Evolutionary conservation across 2,329 filamentous ascomycete species (phyloP).

Genomic region (Penicillium sp.): DNA sequence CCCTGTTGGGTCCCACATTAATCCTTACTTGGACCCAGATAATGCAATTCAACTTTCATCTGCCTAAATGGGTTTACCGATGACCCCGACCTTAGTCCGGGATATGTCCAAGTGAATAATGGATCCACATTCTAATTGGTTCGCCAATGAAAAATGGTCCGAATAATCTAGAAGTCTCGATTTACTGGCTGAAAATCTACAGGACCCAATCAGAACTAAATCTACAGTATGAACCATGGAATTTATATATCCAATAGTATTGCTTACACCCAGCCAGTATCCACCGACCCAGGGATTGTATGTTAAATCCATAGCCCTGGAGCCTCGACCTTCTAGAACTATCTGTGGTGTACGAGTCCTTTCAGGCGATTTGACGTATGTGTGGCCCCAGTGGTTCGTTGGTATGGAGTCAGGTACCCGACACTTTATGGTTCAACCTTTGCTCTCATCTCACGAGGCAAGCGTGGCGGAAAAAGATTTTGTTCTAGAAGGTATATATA

Average conservation of each 20-base stretch:
- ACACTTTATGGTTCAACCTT: background rate
- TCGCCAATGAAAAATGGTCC: background rate
- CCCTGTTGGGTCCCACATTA: background rate
- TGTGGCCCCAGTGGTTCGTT: background rate
- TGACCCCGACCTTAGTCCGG: background rate
- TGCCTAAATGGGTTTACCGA: too few species aligned
- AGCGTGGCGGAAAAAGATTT: conserved; percentile 7
- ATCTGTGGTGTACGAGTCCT: background rate
- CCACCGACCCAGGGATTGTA: background rate
- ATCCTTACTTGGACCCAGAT: background rate
- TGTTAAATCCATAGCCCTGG: background rate
- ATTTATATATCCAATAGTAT: background rate
- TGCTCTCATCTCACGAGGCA: conserved; percentile 1
- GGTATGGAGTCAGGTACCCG: conserved; percentile 4
- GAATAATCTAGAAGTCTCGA: background rate
- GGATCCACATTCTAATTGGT: background rate
- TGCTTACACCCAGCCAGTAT: background rate
- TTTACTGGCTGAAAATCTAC: background rate
- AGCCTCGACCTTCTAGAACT: conserved; percentile 2
- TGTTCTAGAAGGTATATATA: conserved; percentile 7
- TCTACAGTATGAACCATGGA: background rate
- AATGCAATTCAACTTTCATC: background rate
- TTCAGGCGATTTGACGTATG: conserved; percentile 1
- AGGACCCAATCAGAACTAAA: too few species aligned
- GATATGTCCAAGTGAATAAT: background rate